Evolutionary conservation across 2,329 filamentous ascomycete genomes (phyloP), one percentile per base, ranked within the genome.

Genomic region (Alternaria gansuensis): DNA sequence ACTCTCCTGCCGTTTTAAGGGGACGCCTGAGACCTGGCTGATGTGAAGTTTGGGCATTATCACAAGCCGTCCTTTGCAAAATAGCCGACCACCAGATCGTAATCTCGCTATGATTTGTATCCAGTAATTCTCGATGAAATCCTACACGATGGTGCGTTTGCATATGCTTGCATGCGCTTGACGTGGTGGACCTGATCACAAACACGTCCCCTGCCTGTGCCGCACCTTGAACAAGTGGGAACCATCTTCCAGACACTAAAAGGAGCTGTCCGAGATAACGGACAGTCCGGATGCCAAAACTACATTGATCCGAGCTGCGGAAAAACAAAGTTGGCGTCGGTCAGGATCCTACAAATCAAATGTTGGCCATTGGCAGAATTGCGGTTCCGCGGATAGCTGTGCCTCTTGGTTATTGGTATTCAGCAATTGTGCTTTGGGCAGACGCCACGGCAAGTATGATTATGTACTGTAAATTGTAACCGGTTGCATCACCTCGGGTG

Each of bases 381-480:
- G 51, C 26, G 29, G 51, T 40, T 45, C 51, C 51, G 51, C 29
- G 51, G 51, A 36, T 36, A 29, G 44, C 29, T 34, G 29, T 48
- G 21, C 44, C 44, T 24, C 21, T 48, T 48, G n/a, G 44, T 48
- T 48, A 21, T 24, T 48, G 3, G 44, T 34, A 26, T 48, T 48
- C 21, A 29, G 44, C 14, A 21, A 36, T 48, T 36, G 9, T 36
- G 31, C 17, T 48, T 24, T 13, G 24, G 36, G 44, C 31, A 29
- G 31, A 36, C 34, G 43, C 43, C 28, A 28, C 40, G 31, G 4
- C 23, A 29, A 21, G 31, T 9, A 17, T 43, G 28, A 58, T 58
- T 58, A 58, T 48, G 55, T 58, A 58, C 55, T 54, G 43, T 41
- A 58, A 58, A 58, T 39, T 58, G 55, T 49, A 54, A 54, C 41